Percentiles rank a stretch among this genome's conserved stretches.
These are phyloP conservation scores for Vitis hybrid DNA, from an alignment of 177 flowering plant species.

Conservation along the genomic window DNA sequence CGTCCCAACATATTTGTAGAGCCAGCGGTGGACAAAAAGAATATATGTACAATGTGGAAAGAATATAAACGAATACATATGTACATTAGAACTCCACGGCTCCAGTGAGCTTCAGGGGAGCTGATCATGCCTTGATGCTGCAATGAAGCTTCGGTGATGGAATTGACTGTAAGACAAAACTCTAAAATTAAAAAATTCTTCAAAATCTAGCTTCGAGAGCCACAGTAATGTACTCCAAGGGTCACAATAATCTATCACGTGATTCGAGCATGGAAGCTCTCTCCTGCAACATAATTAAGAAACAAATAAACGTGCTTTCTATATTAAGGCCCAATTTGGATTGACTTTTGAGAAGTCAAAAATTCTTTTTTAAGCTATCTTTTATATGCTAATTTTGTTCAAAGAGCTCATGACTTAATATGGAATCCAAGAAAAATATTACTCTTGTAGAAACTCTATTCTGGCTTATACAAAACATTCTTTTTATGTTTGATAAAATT, in stretches of 20 bases:
- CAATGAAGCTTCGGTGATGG: constrained; percentile 1
- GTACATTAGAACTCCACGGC: constrained; percentile 11
- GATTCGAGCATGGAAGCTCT: constrained; percentile 43
- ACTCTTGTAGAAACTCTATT: no score
- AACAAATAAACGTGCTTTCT: neutral
- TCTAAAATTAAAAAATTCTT: constrained; percentile 4
- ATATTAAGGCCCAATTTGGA: no score
- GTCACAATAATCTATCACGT: constrained; percentile 46
- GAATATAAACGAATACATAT: neutral
- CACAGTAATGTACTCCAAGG: constrained; percentile 2
- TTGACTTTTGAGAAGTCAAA: no score
- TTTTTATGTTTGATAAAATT: no score
- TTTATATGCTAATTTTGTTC: no score
- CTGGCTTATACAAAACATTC: no score
- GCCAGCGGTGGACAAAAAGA: neutral
- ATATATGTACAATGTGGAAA: neutral
- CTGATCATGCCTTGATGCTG: constrained; percentile 1
- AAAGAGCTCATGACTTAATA: no score
- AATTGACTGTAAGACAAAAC: constrained; percentile 3
- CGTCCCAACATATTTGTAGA: neutral
- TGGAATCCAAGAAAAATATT: no score
- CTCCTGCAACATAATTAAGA: constrained; percentile 40
- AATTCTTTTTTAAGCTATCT: no score
- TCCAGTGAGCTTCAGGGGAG: constrained; percentile 4
- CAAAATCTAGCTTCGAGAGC: neutral